Conservation (phyloP, 768 basidiomycete genomes). For the Zangia roseola region DNA sequence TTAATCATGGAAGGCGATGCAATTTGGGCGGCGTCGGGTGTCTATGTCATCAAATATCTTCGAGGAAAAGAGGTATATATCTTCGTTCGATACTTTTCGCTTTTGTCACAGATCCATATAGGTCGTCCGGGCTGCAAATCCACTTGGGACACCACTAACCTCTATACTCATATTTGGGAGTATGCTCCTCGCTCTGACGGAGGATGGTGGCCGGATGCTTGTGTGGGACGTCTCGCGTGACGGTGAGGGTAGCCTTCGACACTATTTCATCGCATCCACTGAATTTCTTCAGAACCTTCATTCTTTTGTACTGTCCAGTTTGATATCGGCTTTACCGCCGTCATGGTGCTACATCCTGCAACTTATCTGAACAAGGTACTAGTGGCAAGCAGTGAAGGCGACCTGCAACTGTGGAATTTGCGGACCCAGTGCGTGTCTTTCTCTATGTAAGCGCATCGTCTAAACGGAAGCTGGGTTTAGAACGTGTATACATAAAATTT, state of each 20-base stretch:
- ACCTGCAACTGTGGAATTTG: slow-evolving; percentile 92
- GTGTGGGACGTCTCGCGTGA: slow-evolving; percentile 69
- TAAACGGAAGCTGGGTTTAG: slow-evolving; percentile 37
- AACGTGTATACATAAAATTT: slow-evolving; percentile 80
- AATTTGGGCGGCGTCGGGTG: slow-evolving; percentile 78
- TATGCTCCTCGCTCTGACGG: slow-evolving; percentile 74
- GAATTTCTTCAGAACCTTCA: slow-evolving; percentile 19
- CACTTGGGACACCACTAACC: slow-evolving; percentile 56
- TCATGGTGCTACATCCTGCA: slow-evolving; percentile 82
- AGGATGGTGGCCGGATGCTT: slow-evolving; percentile 74
- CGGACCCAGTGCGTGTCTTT: slow-evolving; percentile 61
- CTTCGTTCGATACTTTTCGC: neutral
- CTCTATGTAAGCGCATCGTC: neutral
- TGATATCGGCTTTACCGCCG: slow-evolving; percentile 83
- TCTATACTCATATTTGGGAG: slow-evolving; percentile 79
- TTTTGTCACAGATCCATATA: slow-evolving; percentile 8
- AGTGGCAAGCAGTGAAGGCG: slow-evolving; percentile 77
- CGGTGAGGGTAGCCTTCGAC: slow-evolving; percentile 41
- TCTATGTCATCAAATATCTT: slow-evolving; percentile 69
- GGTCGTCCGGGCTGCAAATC: slow-evolving; percentile 63
- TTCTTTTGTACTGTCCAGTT: slow-evolving; percentile 66
- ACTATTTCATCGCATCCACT: slow-evolving; percentile 2
- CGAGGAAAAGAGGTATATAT: slow-evolving; percentile 80
- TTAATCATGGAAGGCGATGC: slow-evolving; percentile 83
- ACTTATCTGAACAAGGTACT: slow-evolving; percentile 97